Conservation (phyloP, 192 early-diverging fungal genomes). For the Coemansia asiatica region DNA sequence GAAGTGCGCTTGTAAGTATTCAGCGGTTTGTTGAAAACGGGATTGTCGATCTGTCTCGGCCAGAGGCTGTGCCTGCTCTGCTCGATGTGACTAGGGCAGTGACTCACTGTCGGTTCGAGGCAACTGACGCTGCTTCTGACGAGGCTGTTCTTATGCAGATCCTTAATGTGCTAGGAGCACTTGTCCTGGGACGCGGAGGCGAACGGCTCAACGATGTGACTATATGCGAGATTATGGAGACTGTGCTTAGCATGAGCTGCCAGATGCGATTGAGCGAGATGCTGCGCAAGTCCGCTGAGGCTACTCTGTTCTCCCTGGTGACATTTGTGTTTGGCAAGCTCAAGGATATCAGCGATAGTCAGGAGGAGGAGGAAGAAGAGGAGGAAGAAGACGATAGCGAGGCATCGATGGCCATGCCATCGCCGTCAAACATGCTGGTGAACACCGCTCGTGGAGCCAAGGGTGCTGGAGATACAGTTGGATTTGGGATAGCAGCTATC, state of each 20-base stretch:
- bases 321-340: conserved; percentile 50
- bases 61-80: conserved; percentile 32
- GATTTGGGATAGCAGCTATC: conserved; percentile 78
- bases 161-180: conserved; percentile 74
- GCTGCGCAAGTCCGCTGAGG: conserved; percentile 51
- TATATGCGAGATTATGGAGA: conserved; percentile 97
- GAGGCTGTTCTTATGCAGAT: conserved; percentile 93
- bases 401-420: conserved; percentile 25
- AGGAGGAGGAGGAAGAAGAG: conserved; percentile 4
- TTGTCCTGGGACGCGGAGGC: conserved; percentile 72
- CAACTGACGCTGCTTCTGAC: conserved; percentile 88
- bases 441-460: conserved; percentile 15
- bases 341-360: conserved; percentile 10
- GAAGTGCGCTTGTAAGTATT: conserved; percentile 83
- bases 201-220: conserved; percentile 80
- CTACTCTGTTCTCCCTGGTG: conserved; percentile 50
- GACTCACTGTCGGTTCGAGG: conserved; percentile 95
- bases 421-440: conserved; percentile 37
- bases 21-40: conserved; percentile 88
- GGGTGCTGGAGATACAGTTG: background rate
- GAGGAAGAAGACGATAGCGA: background rate
- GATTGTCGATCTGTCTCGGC: conserved; percentile 58
- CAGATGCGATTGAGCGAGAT: conserved; percentile 81
- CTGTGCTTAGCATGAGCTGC: conserved; percentile 95
- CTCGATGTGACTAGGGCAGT: conserved; percentile 68